phyloP scores from a whole-genome alignment of 768 basidiomycete genomes.

The Naganishia friedmannii region DNA sequence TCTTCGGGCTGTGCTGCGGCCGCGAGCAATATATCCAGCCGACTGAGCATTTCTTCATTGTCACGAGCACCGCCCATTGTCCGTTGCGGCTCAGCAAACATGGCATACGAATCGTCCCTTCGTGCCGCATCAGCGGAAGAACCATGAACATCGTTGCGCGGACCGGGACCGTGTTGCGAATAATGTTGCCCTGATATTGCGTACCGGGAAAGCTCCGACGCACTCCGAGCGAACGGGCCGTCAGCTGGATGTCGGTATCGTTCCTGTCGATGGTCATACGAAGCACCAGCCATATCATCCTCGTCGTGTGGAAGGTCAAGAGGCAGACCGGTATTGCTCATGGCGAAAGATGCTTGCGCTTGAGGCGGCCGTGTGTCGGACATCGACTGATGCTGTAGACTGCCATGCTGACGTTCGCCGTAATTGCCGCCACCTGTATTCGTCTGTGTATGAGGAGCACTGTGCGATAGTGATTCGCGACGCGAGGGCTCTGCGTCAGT shows the following conservation, averaged over 20 bases:
- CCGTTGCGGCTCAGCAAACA: neutral
- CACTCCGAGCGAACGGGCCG: too few relatives aligned
- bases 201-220: neutral
- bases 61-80: neutral
- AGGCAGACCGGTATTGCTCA: neutral
- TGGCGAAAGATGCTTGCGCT: neutral
- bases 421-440: neutral
- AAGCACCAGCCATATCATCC: neutral
- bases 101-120: neutral
- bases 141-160: neutral
- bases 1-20: slow-evolving; percentile 5
- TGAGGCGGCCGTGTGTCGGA: neutral
- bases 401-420: neutral
- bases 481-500: neutral
- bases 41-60: slow-evolving; percentile 1
- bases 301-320: neutral
- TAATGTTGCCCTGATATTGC: neutral
- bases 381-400: neutral
- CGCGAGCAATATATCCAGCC: slow-evolving; percentile 6
- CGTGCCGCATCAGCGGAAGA: neutral
- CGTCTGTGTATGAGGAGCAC: neutral
- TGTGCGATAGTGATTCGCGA: neutral
- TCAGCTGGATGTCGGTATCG: neutral
- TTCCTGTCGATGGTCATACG: neutral
- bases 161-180: neutral